Evolutionary conservation across 305 asterid species (phyloP), one percentile per base, ranked within the genome.

Genomic region (Rubia peregrina): DNA sequence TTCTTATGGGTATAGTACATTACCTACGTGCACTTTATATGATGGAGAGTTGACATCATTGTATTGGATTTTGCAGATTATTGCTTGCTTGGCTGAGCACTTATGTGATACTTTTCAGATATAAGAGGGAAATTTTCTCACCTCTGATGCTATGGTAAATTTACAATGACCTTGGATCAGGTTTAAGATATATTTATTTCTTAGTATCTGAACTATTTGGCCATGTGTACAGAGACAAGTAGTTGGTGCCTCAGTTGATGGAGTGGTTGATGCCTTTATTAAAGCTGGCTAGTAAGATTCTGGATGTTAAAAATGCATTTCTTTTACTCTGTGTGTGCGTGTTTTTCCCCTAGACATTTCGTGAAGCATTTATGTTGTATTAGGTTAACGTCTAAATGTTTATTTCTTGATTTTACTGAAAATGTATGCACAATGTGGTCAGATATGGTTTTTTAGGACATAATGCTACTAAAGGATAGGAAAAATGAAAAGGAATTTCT

Each of bases 101-200:
- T 79, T 93, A 68, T 77, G 95, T 78, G 98, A 93, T 79, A 93
- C 97, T n/a, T 93, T 93, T 80, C 97, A 91, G 85, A 93, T 93
- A 70, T 91, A 87, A 76, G 98, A 30, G 36, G 36, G 96, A 19
- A 96, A 93, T 78, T 93, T 93, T 79, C 81, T 91, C 76, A 91
- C 97, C 10, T 91, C 89, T 49, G 97, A 93, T 80, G 98, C 98
- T 70, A 76, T 93, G 98, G 98, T 93, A 93, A 71, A 57, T 72
- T 53, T 71, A 30, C 24, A 65, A 26, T 61, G 65, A 5, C 19
- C 53, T 69, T 55, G 61, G 57, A 60, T 67, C n/a, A 24, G 9
- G 60, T 71, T 53, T 64, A 49, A 12, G 30, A 36, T 13, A 42
- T 21, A n/a, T 19, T 9, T 62, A 24, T 68, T 13, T 74, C 66